Base-by-base conservation (phyloP, 1,139 yeast genomes). In the Martiniozyma asiatica region DNA sequence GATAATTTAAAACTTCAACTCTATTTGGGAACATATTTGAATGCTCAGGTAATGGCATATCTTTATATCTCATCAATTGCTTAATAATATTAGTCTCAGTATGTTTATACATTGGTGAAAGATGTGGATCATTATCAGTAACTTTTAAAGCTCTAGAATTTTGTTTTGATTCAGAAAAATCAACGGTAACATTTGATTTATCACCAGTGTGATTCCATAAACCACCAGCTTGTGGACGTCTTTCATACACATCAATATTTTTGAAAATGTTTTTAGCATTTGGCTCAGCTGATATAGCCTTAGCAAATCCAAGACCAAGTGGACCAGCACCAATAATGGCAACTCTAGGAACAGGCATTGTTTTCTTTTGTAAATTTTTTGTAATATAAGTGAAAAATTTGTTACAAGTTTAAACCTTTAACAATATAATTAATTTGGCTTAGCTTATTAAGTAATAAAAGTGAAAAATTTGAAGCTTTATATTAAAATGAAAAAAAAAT, bases 301-400 rank as follows among this genome's bases (percentile, higher is more conserved):
- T 63, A 2, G 68, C 69, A n/a, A 55, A 56, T 0, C 68, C 69
- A 14, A 65, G 42, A 1, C 73, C 74, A 4, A 61, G 50, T 1
- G 71, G 69, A 0, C 73, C 74, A 4, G 68, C 73, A 7, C 74
- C 74, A 17, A 67, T 56, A 8, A 68, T 51, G 3, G 69, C 70
- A 22, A 63, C 23, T 31, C 35, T 39, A 12, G 40, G 32, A 15
- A 32, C 35, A 11, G 33, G 20, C 32, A 30, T 30, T 8, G 4
- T n/a, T n/a, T n/a, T n/a, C n/a, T n/a, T n/a, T n/a, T n/a, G n/a
- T n/a, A n/a, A 5, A 10, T 10, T 10, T 10, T 19, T 10, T 19
- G 2, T 8, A n/a, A n/a, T n/a, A n/a, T n/a, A n/a, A n/a, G n/a
- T n/a, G n/a, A n/a, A n/a, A n/a, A n/a, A n/a, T n/a, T n/a, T n/a